Evolutionary conservation across 225 moss, liverwort and hornwort species (phyloP), one percentile per base, ranked within the genome.

Genomic region (Polytrichum commune): DNA sequence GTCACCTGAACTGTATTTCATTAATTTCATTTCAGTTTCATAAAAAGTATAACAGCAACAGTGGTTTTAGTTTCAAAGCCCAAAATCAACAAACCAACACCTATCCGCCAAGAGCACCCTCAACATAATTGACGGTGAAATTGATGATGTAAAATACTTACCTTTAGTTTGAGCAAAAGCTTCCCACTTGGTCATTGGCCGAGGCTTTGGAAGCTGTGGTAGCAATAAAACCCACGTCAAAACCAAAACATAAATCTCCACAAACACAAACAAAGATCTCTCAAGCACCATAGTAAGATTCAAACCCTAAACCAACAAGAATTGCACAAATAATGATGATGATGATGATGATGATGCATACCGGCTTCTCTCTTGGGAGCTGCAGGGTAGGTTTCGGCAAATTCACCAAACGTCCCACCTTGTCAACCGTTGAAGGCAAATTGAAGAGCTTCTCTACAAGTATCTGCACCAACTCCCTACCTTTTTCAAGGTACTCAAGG

Each of bases 161-260:
- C 97, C 97, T 89, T 98, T 98, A 18, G 90, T 91, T 80, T 98
- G 93, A 5, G 98, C 98, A 78, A 98, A 98, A 9, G 87, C 75
- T 84, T 98, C 98, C 98, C 98, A 98, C 75, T 95, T 98, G 7
- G 98, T 98, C 72, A 89, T 90, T 24, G 82, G 82, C 70, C 93
- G 90, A 62, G 93, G 53, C 74, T 81, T 89, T 3, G 98, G 95
- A 26, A 98, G 73, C 97, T 97, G 92, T 73, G 77, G 65, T 62
- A 7, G 3, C 29, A 1, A 53, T 1, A 6, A 63, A 64, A 55
- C 19, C 56, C 71, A 66, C 13, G 16, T 46, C 13, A 46, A 67
- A 33, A 35, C 25, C 16, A 23, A 67, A 18, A 19, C 53, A 33
- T 67, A 38, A 24, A n/a, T 67, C 16, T 46, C 46, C 46, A 46